Evolutionary conservation across 2,329 filamentous ascomycete species (phyloP), one percentile per base, ranked within the genome.

Genomic region (Aureobasidium leucospermi): DNA sequence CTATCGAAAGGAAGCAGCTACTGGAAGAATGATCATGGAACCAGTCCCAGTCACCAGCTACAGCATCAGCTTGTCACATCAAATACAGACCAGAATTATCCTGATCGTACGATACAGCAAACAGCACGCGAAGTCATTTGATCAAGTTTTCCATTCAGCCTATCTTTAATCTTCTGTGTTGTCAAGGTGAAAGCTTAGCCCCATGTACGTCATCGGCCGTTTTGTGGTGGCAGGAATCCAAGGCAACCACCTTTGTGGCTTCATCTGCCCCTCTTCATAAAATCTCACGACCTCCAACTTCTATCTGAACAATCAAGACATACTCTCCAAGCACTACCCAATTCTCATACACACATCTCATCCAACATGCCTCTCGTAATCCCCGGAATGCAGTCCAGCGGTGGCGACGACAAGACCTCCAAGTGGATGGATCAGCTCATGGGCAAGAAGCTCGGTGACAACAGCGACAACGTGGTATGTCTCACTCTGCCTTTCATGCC

Each of bases 401-500:
- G 65, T 62, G 65, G 64, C 61, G 64, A 66, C 23, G 85, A 71
- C 63, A 68, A 73, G 66, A 70, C 68, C 58, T 65, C 71, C 10
- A 70, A 78, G 59, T 80, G 78, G 78, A 69, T 70, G 67, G 73
- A 70, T 65, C 74, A 79, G 71, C 71, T 80, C 23, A 73, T 76
- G 67, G 78, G 78, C 64, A 80, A 80, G 76, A 79, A 79, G 68
- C 67, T 80, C 39, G 78, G 78, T 11, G 78, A 80, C 13, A 59
- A 61, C 31, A 73, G 72, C 42, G 71, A 78, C 61, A 74, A 79
- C 63, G 73, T 73, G 19, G 78, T 78, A 67, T 47, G 67, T 65
- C 10, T 59, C 5, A 23, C 23, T 23, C 23, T 23, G n/a, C 16
- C 53, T 34, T 19, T 51, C 39, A n/a, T 55, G 19, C 13, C 34